Conservation (phyloP, 305 asterid species). For the Fraxinus floribunda region DNA sequence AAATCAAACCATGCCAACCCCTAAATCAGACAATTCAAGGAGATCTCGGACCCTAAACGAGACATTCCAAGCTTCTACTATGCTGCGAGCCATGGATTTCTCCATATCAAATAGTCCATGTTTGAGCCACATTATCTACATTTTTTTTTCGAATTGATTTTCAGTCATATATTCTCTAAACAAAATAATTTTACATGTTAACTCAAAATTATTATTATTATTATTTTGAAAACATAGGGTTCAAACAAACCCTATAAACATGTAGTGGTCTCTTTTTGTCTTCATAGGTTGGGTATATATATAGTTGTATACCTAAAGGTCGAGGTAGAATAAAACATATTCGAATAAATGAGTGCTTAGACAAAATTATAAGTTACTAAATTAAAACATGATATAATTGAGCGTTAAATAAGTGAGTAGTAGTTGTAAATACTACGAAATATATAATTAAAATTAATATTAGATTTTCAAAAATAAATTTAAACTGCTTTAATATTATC, state of each 20-base stretch:
- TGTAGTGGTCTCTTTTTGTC: neutral
- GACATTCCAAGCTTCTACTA: neutral
- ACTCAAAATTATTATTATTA: too few species aligned
- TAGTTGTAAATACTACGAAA: too few species aligned
- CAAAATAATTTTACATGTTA: too few species aligned
- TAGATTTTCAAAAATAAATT: too few species aligned
- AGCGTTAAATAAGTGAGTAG: neutral
- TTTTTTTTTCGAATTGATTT: too few species aligned
- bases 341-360: neutral
- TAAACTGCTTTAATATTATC: too few species aligned
- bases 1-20: neutral
- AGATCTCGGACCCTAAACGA: neutral
- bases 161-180: too few species aligned
- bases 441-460: too few species aligned
- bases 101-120: neutral
- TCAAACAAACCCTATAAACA: neutral
- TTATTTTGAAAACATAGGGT: too few species aligned
- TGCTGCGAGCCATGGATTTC: neutral
- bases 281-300: neutral
- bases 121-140: neutral
- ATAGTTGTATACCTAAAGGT: neutral
- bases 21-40: neutral
- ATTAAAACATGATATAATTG: too few species aligned
- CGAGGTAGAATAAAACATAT: neutral
- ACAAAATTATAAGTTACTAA: too few species aligned